These are phyloP conservation scores for Coriaria nepalensis DNA, from an alignment of 306 rosid species.

Conservation along the genomic window DNA sequence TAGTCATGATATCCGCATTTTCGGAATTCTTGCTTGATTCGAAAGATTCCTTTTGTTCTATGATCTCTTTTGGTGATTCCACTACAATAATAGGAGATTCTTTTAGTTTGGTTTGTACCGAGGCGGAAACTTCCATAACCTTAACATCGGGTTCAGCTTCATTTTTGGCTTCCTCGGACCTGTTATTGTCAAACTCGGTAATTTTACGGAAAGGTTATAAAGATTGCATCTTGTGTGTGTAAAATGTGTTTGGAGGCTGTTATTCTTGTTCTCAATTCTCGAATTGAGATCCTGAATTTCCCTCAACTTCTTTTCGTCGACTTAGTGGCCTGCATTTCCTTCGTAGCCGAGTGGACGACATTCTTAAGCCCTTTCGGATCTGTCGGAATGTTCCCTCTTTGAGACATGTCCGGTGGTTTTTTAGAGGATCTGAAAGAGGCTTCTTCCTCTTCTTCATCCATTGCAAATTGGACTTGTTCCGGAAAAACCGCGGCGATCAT, in stretches of 20 bases:
- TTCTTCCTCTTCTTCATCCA: conserved; percentile 81
- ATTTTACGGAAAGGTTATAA: conserved; percentile 38
- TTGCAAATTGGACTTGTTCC: conserved; percentile 65
- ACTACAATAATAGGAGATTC: conserved; percentile 12
- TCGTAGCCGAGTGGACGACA: conserved; percentile 30
- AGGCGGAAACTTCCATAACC: too few relatives aligned
- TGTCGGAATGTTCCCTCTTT: conserved; percentile 27
- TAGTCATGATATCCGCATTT: too few relatives aligned
- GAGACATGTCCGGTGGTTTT: conserved; percentile 32
- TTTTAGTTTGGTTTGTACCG: conserved; percentile 6
- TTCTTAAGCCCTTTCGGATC: conserved; percentile 54
- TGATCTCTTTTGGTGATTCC: conserved; percentile 4
- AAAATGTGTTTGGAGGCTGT: conserved; percentile 44
- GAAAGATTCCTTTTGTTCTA: conserved; percentile 21
- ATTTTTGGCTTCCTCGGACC: conserved; percentile 8
- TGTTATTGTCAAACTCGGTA: conserved; percentile 21
- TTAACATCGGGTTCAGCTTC: conserved; percentile 5
- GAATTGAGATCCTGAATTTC: conserved; percentile 38
- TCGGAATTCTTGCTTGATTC: background rate
- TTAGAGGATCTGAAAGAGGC: conserved; percentile 20
- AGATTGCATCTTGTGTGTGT: conserved; percentile 44
- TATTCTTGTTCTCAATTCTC: conserved; percentile 39
- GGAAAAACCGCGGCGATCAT: conserved; percentile 88
- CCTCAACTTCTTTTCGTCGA: conserved; percentile 19
- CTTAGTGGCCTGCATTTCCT: conserved; percentile 30